Conservation (phyloP, 345 rosid species). For the Linum usitatissimum region DNA sequence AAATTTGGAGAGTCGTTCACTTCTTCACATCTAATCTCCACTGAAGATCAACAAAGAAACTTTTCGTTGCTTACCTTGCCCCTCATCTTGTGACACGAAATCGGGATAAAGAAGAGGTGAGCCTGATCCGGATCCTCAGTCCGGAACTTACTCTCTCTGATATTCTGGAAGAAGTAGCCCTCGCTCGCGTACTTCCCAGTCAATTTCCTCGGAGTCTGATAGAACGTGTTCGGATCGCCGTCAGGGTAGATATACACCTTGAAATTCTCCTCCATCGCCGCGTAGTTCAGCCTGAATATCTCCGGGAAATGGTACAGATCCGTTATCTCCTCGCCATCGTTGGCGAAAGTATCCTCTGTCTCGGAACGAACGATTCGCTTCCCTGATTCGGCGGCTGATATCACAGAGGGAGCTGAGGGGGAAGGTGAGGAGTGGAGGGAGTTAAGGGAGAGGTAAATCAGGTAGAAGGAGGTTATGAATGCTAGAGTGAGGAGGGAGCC, state of each 20-base stretch:
- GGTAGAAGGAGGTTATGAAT: constrained; percentile 53
- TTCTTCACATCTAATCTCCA: no score
- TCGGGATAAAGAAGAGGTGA: constrained; percentile 83
- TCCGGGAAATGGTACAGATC: constrained; percentile 61
- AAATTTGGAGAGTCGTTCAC: not conserved
- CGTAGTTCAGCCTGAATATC: constrained; percentile 52
- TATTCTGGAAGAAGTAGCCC: constrained; percentile 94
- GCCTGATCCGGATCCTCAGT: constrained; percentile 77
- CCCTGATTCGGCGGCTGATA: constrained; percentile 6
- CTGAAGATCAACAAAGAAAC: not conserved
- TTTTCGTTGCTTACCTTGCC: constrained; percentile 51
- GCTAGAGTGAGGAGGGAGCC: constrained; percentile 59
- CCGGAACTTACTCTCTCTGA: constrained; percentile 61
- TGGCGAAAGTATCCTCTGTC: not conserved
- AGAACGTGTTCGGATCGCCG: constrained; percentile 83
- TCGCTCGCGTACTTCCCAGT: constrained; percentile 97
- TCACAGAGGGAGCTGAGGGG: constrained; percentile 9
- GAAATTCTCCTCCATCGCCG: constrained; percentile 71
- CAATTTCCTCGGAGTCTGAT: constrained; percentile 84
- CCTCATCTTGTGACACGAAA: constrained; percentile 97
- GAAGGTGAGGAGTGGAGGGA: constrained; percentile 33
- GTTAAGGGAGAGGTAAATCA: constrained; percentile 51
- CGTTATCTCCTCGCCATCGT: constrained; percentile 21
- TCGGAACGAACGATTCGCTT: not conserved
- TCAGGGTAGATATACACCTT: constrained; percentile 86